Evolutionary conservation across 176 grass and related monocot species (phyloP).

Genomic region (Bothriochloa decipiens): DNA sequence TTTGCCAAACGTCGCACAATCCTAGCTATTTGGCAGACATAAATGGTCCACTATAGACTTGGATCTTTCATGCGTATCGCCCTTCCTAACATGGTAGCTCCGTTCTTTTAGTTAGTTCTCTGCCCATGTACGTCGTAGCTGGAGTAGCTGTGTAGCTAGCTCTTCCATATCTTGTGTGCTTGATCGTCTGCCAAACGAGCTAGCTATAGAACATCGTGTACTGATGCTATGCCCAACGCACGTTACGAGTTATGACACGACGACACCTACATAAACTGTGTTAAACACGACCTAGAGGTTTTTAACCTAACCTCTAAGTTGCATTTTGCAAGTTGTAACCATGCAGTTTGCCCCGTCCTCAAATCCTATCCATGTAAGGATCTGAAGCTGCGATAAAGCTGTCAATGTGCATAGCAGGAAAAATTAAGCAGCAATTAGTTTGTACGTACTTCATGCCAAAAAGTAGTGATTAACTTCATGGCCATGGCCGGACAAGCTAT

Average conservation of each 20-base stretch:
- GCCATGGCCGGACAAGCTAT: background rate
- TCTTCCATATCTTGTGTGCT: no score
- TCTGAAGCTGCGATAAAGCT: no score
- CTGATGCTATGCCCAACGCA: conserved; percentile 1
- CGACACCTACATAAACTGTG: no score
- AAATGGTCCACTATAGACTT: conserved; percentile 1
- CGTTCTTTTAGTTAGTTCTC: background rate
- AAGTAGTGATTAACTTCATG: background rate
- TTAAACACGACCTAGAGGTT: background rate
- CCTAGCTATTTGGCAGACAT: background rate
- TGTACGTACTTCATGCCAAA: no score
- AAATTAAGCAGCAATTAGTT: background rate
- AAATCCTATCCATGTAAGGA: no score
- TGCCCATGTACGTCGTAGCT: no score
- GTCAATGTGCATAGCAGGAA: background rate
- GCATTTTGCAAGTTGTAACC: no score
- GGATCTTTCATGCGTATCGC: background rate
- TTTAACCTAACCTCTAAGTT: background rate
- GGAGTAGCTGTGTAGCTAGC: no score
- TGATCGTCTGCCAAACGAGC: conserved; percentile 28
- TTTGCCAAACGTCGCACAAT: background rate
- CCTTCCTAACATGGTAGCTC: background rate
- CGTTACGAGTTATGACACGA: no score
- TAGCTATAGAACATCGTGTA: background rate
- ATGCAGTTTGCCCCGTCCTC: no score